phyloP scores from a whole-genome alignment of 140 eudicot genomes.

The Cichorium intybus region DNA sequence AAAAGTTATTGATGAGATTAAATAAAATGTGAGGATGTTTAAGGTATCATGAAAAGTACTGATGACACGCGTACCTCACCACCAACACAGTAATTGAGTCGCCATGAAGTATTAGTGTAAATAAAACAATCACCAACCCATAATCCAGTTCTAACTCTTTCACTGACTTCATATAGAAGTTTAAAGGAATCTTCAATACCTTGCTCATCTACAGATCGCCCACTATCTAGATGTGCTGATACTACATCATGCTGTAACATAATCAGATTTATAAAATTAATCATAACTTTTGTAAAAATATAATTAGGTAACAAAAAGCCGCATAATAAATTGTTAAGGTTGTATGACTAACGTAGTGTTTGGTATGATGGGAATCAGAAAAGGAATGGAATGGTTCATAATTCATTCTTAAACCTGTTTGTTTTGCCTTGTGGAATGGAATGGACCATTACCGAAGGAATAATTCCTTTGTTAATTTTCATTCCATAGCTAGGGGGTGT shows the following conservation, averaged over 20 bases:
- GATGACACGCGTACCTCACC: conserved; percentile 67
- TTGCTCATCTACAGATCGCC: conserved; percentile 76
- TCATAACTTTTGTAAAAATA: conserved; percentile 2
- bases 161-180: conserved; percentile 76
- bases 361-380: too few relatives aligned
- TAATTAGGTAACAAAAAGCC: neutral
- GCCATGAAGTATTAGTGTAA: conserved; percentile 81
- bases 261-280: conserved; percentile 3
- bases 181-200: conserved; percentile 87
- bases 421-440: too few relatives aligned
- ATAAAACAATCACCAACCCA: conserved; percentile 98
- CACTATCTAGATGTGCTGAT: conserved; percentile 78
- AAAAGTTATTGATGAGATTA: conserved; percentile 5
- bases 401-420: too few relatives aligned
- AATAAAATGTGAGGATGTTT: neutral
- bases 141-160: conserved; percentile 87
- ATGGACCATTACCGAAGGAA: too few relatives aligned
- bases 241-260: conserved; percentile 81
- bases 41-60: neutral
- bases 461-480: too few relatives aligned
- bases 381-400: too few relatives aligned
- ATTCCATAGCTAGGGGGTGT: too few relatives aligned
- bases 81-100: conserved; percentile 96
- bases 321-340: neutral
- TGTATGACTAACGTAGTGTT: neutral